Conservation (phyloP, 2,329 filamentous ascomycete species). For the Colletotrichum kahawae region DNA sequence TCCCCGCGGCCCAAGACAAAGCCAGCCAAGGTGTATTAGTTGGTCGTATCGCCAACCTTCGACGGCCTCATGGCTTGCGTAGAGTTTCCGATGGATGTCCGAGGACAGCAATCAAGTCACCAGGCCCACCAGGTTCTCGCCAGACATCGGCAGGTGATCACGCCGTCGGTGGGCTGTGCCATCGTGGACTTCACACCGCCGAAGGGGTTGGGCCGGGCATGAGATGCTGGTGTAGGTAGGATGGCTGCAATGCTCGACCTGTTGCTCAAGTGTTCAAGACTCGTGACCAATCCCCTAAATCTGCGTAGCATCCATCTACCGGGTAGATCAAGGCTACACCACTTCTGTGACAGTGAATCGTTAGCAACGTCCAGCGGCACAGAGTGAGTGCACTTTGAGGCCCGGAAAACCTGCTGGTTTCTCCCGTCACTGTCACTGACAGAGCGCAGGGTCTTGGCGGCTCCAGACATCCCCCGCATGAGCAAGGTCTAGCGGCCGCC, state of each 20-base stretch:
- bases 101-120: not conserved
- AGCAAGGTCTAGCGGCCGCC: not conserved
- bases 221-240: not conserved
- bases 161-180: not conserved
- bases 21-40: not conserved
- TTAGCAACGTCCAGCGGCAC: not conserved
- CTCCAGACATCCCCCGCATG: constrained; percentile 13
- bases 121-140: not conserved
- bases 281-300: not conserved
- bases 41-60: not conserved
- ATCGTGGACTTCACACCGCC: constrained; percentile 7
- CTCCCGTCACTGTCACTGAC: not conserved
- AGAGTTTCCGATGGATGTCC: not conserved
- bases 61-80: not conserved
- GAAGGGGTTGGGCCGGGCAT: not conserved
- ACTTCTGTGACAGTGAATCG: not conserved
- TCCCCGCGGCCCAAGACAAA: not conserved
- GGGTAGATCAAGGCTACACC: not conserved
- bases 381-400: not conserved
- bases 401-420: not conserved
- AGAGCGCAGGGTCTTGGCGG: constrained; percentile 19
- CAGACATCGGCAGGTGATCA: constrained; percentile 12
- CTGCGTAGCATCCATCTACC: not conserved
- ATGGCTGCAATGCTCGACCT: not conserved
- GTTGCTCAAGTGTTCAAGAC: not conserved